These are phyloP conservation scores for Panicum miliaceum DNA, from an alignment of 176 grass and related monocot genomes.

Conservation along the genomic window DNA sequence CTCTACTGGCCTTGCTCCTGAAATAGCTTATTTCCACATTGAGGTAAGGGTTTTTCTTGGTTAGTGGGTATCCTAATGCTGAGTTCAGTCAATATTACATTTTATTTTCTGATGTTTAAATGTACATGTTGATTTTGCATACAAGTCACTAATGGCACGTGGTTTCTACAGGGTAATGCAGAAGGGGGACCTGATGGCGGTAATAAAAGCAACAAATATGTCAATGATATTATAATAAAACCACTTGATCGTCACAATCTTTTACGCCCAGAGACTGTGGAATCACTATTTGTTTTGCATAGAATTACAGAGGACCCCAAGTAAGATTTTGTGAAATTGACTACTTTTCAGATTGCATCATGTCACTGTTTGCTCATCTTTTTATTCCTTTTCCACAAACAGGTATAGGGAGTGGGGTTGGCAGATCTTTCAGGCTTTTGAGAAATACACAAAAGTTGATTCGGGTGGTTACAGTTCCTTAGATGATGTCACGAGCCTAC, in stretches of 20 bases:
- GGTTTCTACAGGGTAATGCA: slow-evolving; percentile 59
- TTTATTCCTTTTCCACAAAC: slow-evolving; percentile 35
- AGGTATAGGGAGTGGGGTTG: slow-evolving; percentile 99
- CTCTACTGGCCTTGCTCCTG: slow-evolving; percentile 93
- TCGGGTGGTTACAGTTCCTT: slow-evolving; percentile 90
- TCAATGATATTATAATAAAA: slow-evolving; percentile 87
- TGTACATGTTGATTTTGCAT: neutral
- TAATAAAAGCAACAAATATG: slow-evolving; percentile 86
- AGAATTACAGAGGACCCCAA: slow-evolving; percentile 92
- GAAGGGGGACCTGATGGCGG: slow-evolving; percentile 80
- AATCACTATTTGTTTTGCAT: slow-evolving; percentile 90
- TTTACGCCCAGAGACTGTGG: slow-evolving; percentile 95
- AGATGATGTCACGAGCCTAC: slow-evolving; percentile 88
- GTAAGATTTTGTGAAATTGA: slow-evolving; percentile 43
- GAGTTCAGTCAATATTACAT: slow-evolving; percentile 11
- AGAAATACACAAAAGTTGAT: slow-evolving; percentile 89
- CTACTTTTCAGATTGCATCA: slow-evolving; percentile 14
- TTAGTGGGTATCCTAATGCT: neutral
- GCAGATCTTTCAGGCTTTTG: slow-evolving; percentile 95
- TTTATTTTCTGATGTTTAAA: slow-evolving; percentile 29
- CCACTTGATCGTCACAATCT: slow-evolving; percentile 90
- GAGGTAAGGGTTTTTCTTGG: slow-evolving; percentile 55
- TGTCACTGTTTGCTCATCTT: slow-evolving; percentile 21
- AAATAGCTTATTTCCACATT: slow-evolving; percentile 95
- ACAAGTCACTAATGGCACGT: neutral